Evolutionary conservation across 2,329 filamentous ascomycete genomes (phyloP).

Genomic region (Aspergillus sp.): DNA sequence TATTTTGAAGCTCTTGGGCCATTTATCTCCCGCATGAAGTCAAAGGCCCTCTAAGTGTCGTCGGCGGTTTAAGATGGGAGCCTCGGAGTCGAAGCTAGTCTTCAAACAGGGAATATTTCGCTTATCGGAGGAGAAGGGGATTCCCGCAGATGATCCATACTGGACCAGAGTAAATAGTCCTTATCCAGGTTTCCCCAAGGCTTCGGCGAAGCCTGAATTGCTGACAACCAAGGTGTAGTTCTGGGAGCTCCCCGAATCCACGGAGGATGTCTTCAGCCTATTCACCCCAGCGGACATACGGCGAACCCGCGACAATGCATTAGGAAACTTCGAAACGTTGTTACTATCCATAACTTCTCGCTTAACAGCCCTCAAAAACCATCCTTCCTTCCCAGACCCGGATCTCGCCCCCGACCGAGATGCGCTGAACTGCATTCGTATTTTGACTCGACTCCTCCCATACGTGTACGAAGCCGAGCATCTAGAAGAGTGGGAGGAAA

Average conservation of each 20-base stretch:
- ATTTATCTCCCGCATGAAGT: slow-evolving; percentile 25
- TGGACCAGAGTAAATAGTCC: slow-evolving; percentile 72
- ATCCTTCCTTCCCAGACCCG: slow-evolving; percentile 84
- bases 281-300: slow-evolving; percentile 89
- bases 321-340: slow-evolving; percentile 87
- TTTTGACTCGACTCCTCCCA: slow-evolving; percentile 84
- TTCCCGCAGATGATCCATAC: slow-evolving; percentile 83
- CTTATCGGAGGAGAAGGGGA: slow-evolving; percentile 86
- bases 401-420: slow-evolving; percentile 81
- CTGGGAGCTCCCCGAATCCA: slow-evolving; percentile 94
- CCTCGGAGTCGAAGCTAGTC: slow-evolving; percentile 96
- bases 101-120: slow-evolving; percentile 99
- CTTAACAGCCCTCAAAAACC: slow-evolving; percentile 77
- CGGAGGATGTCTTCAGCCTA: slow-evolving; percentile 94
- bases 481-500: slow-evolving; percentile 81
- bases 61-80: slow-evolving; percentile 68
- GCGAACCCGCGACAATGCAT: slow-evolving; percentile 77
- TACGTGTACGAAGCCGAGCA: slow-evolving; percentile 89
- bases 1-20: neutral
- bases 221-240: slow-evolving; percentile 61
- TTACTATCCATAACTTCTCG: slow-evolving; percentile 80
- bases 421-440: slow-evolving; percentile 91
- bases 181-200: neutral
- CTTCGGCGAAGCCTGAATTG: neutral
- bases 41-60: slow-evolving; percentile 24